Base-by-base conservation (phyloP, 2,329 filamentous ascomycete species). In the Diplocarpon mali region DNA sequence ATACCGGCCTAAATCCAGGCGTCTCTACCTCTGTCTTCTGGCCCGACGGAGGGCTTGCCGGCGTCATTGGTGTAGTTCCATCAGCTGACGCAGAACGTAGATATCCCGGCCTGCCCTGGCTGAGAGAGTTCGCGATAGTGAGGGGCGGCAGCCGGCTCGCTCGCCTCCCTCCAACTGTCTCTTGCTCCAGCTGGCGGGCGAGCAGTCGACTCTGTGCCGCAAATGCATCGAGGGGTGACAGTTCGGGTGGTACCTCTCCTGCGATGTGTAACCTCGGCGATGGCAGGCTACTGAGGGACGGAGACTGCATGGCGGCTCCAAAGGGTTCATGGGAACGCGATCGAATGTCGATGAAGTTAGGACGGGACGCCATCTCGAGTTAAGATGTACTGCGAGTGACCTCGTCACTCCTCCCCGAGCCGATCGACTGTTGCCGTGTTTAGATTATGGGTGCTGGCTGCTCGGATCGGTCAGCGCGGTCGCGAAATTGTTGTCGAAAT, bases 171-270 rank as follows among this genome's bases (percentile, higher is more conserved):
- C 76, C 75, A 59, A 76, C 80, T 48, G 78, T 75, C 52, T 77
- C 81, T 55, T 92, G 82, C 35, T 95, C 83, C 49, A 98, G 77
- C 65, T 94, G 84, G 65, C 79, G 85, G 32, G 88, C 88, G 41
- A 98, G 75, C 56, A 93, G 69, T 46, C 90, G 82, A 57, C 89
- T 93, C 61, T 96, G 90, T 50, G 90, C 74, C 16, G 90, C 90
- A 62, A 98, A 93, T 38, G 90, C 90, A 71, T 98, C 92, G 53
- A 98, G 75, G 10, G 92, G 92, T 7, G 92, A 96, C 45, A 96
- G 73, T 42, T 92, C 85, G 5, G 92, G 92, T 15, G 92, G 90
- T 1, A 84, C 75, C 56, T 90, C 85, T 50, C 85, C 85, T 46
- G 83, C 83, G 46, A 85, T 72, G 63, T 88, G 83, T 47, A 87